These are phyloP conservation scores for Dacryopinax primogenitus DNA, from an alignment of 768 basidiomycete species.

Conservation along the genomic window DNA sequence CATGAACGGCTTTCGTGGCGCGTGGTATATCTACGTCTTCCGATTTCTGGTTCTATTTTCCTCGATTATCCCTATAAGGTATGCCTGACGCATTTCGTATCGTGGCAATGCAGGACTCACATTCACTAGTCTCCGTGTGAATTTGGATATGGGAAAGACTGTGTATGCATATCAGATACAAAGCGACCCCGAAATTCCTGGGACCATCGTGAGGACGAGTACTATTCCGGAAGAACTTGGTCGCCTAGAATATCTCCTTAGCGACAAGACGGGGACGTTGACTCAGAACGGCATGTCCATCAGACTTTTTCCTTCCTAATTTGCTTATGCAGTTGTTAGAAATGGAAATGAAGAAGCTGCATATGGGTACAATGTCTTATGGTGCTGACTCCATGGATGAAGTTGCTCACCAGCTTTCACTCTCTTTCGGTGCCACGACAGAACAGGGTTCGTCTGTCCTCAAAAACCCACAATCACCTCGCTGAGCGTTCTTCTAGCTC, in stretches of 20 bases:
- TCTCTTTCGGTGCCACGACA: slow-evolving; percentile 58
- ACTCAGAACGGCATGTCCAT: slow-evolving; percentile 76
- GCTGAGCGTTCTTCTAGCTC: neutral
- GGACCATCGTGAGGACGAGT: slow-evolving; percentile 92
- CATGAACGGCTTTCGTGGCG: slow-evolving; percentile 86
- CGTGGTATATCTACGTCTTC: slow-evolving; percentile 93
- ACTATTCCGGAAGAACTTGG: slow-evolving; percentile 95
- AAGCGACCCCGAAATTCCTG: slow-evolving; percentile 82
- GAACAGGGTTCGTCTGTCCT: slow-evolving; percentile 37
- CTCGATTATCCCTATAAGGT: slow-evolving; percentile 98
- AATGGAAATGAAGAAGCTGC: slow-evolving; percentile 99
- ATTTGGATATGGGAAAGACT: slow-evolving; percentile 99
- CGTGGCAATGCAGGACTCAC: neutral
- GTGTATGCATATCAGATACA: slow-evolving; percentile 94
- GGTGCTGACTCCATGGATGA: slow-evolving; percentile 99
- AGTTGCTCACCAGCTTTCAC: slow-evolving; percentile 78
- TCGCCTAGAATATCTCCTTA: slow-evolving; percentile 86
- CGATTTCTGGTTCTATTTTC: slow-evolving; percentile 96
- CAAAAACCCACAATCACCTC: neutral
- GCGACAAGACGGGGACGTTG: slow-evolving; percentile 95
- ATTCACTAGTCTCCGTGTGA: slow-evolving; percentile 73
- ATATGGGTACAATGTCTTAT: slow-evolving; percentile 97
- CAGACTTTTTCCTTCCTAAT: neutral
- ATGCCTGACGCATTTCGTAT: slow-evolving; percentile 20
- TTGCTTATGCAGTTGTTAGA: slow-evolving; percentile 37